These are phyloP conservation scores for Penicillium sp. DNA, from an alignment of 2,329 filamentous ascomycete species.

Conservation along the genomic window DNA sequence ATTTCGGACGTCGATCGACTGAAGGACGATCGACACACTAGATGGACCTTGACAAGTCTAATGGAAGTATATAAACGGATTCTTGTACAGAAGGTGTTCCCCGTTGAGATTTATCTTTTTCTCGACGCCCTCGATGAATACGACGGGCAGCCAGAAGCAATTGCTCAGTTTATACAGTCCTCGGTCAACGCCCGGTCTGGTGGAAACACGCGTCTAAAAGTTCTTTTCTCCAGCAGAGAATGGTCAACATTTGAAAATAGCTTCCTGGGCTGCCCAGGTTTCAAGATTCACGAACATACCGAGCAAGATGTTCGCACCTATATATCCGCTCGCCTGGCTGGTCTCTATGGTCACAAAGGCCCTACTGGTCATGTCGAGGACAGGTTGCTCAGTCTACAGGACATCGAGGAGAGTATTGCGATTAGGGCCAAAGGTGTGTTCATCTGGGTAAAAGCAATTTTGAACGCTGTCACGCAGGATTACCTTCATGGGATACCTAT, in stretches of 20 bases:
- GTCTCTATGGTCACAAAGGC: background rate
- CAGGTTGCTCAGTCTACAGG: background rate
- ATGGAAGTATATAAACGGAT: too few relatives aligned
- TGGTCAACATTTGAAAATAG: background rate
- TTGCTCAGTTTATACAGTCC: background rate
- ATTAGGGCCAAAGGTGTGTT: background rate
- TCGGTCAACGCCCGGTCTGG: background rate
- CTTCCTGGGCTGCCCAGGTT: background rate
- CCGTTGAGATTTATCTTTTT: background rate
- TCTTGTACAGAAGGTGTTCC: too few relatives aligned
- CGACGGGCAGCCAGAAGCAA: background rate
- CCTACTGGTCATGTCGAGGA: background rate
- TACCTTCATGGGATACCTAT: background rate
- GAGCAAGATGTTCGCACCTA: background rate
- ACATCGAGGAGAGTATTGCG: background rate
- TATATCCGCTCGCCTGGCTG: background rate
- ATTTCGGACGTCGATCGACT: too few relatives aligned
- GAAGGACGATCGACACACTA: too few relatives aligned
- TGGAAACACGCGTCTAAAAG: background rate
- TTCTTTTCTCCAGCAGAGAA: background rate
- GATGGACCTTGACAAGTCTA: too few relatives aligned
- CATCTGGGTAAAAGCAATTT: background rate
- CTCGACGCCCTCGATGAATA: background rate
- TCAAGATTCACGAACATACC: background rate
- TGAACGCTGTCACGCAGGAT: background rate